Conservation (phyloP, 495 filamentous ascomycete genomes). For the Penicillium chermesinum region DNA sequence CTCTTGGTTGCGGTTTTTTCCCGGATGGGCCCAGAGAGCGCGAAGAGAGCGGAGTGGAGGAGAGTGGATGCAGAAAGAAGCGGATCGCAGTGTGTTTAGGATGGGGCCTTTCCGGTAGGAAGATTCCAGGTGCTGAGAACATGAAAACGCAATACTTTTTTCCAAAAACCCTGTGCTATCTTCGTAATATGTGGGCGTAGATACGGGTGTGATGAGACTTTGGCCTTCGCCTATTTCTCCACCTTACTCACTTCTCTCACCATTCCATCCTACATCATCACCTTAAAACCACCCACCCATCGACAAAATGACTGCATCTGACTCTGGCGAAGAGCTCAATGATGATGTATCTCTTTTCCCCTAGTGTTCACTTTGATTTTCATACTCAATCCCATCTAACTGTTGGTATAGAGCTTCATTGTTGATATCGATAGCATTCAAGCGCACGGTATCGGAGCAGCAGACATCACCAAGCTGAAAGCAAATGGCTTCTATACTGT, state of each 20-base stretch:
- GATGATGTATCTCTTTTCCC: conserved; percentile 39
- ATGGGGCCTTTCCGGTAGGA: conserved; percentile 16
- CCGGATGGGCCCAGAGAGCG: conserved; percentile 21
- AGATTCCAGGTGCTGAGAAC: conserved; percentile 26
- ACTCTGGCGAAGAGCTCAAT: conserved; percentile 49
- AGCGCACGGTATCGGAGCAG: conserved; percentile 66
- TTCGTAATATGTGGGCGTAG: no score
- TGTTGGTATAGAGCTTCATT: conserved; percentile 51
- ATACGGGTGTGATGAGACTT: conserved; percentile 2
- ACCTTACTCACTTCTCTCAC: background rate
- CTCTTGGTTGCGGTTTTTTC: conserved; percentile 31
- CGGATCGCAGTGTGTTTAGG: conserved; percentile 19
- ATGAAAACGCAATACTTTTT: conserved; percentile 23
- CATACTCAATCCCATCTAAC: background rate
- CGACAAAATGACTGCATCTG: conserved; percentile 44
- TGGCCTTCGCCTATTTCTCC: conserved; percentile 5
- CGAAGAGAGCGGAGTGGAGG: conserved; percentile 15
- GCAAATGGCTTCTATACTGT: conserved; percentile 66
- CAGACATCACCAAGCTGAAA: conserved; percentile 73
- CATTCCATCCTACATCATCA: background rate
- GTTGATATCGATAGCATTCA: conserved; percentile 73
- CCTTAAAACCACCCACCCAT: background rate
- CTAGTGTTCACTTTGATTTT: background rate
- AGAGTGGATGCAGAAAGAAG: conserved; percentile 18
- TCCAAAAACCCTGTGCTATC: background rate